A percentile compares a stretch with the other conserved stretches of the same genome.
phyloP scores from a whole-genome alignment of 257 asterid species.

The Perilla frutescens region DNA sequence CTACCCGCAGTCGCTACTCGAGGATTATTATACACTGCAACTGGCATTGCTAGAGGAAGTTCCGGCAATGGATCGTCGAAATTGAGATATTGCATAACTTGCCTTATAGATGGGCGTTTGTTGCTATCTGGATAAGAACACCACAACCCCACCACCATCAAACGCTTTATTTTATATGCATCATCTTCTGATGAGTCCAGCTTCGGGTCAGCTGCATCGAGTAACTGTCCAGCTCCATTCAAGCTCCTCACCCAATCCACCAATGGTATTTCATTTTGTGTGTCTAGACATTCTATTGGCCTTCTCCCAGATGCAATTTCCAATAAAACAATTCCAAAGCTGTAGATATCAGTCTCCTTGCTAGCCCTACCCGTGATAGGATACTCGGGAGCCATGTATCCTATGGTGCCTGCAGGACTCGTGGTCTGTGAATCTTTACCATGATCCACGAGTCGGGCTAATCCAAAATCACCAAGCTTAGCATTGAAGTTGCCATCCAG shows the following conservation, averaged over 20 bases:
- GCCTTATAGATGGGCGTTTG: slow-evolving; percentile 36
- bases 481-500: slow-evolving; percentile 6
- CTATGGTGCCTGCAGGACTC: no score
- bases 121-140: slow-evolving; percentile 40
- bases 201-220: slow-evolving; percentile 34
- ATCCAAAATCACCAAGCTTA: not conserved
- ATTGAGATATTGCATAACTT: slow-evolving; percentile 27
- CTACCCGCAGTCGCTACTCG: no score
- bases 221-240: slow-evolving; percentile 31
- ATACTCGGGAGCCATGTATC: no score
- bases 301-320: not conserved
- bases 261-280: no score
- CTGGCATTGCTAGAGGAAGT: not conserved
- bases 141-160: slow-evolving; percentile 47
- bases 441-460: slow-evolving; percentile 13
- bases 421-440: not conserved
- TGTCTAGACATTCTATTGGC: not conserved
- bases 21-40: no score
- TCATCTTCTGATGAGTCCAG: slow-evolving; percentile 3
- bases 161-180: not conserved
- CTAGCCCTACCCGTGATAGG: no score
- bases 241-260: slow-evolving; percentile 36
- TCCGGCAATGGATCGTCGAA: slow-evolving; percentile 29
- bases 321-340: not conserved
- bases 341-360: not conserved